Percentiles rank a stretch among this genome's conserved stretches.
Evolutionary conservation across 257 asterid species (phyloP).

Genomic region (Solanum arcanum): DNA sequence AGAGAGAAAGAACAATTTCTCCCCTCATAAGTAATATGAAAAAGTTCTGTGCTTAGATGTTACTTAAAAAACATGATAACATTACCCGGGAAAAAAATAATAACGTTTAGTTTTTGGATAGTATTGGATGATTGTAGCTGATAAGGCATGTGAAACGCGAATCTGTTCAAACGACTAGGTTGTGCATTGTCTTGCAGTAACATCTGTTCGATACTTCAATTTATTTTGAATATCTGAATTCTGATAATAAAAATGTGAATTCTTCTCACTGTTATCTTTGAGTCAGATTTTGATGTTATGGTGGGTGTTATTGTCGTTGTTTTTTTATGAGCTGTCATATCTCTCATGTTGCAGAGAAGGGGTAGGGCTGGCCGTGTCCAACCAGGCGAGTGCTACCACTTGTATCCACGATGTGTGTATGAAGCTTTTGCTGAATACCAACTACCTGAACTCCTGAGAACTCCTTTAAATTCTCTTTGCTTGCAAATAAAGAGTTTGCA

Average conservation of each 20-base stretch:
- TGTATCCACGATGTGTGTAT: constrained; percentile 85
- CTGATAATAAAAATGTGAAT: not conserved
- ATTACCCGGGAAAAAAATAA: not conserved
- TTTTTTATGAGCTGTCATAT: not conserved
- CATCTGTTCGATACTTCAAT: not conserved
- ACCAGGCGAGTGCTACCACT: constrained; percentile 95
- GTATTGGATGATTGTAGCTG: not conserved
- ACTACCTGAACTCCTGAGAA: constrained; percentile 94
- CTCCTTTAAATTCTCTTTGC: constrained; percentile 95
- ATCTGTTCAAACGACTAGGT: not conserved
- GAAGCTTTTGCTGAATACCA: constrained; percentile 96
- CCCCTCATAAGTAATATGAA: not conserved
- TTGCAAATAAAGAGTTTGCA: constrained; percentile 94
- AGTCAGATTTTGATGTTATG: not conserved
- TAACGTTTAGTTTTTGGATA: not conserved
- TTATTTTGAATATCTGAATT: not conserved
- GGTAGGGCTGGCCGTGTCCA: constrained; percentile 99
- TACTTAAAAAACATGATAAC: not conserved
- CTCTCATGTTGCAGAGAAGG: constrained; percentile 61
- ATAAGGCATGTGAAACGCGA: not conserved
- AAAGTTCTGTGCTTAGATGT: not conserved
- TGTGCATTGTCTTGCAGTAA: not conserved
- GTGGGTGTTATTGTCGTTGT: not conserved
- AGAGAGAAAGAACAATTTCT: not conserved
- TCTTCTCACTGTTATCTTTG: not conserved